Base-by-base conservation (phyloP, 1,139 yeast species). In the Nakaseomyces kungkrabaensis region DNA sequence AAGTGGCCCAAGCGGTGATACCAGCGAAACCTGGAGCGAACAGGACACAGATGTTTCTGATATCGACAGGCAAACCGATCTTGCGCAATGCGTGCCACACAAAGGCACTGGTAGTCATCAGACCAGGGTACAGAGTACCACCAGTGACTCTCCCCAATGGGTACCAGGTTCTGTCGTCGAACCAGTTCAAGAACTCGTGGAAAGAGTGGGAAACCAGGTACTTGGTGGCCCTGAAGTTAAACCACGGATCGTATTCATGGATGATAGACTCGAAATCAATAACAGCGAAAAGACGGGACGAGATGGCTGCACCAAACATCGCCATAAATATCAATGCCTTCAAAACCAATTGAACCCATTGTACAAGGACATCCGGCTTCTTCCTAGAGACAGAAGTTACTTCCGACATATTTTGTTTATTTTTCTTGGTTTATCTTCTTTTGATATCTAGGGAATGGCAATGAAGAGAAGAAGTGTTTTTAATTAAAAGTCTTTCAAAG, bases 171-270 rank as follows among this genome's bases (percentile, higher is more conserved):
- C 96, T 79, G 68, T 92, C 97, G 67, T 94, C 99, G 63, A 94
- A 94, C 98, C 98, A 94, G 68, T 94, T 94, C 66, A 92, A 76
- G 63, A 94, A 94, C 56, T 89, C 92, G 71, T 89, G 85, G 68
- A 80, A 90, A 4, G 94, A 84, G 66, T 89, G 82, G 49, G 79
- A 73, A 22, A 88, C 95, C 58, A 92, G 76, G 68, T 89, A 88
- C 67, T 86, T 86, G 27, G 98, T 86, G 45, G 98, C 98, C 59
- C 98, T 74, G 72, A 80, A 92, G 69, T 92, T 92, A 76, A 94
- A 94, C 98, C 98, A 92, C 37, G 98, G 97, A 70, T 94, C 98
- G 66, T 92, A 92, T 70, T 94, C 99, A 72, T 94, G 99, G 69
- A 94, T 94, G 63, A 94, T 94, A 53, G 94, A 82, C 71, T 94